Conservation (phyloP, 306 rosid genomes). For the Acmispon strigosus region DNA sequence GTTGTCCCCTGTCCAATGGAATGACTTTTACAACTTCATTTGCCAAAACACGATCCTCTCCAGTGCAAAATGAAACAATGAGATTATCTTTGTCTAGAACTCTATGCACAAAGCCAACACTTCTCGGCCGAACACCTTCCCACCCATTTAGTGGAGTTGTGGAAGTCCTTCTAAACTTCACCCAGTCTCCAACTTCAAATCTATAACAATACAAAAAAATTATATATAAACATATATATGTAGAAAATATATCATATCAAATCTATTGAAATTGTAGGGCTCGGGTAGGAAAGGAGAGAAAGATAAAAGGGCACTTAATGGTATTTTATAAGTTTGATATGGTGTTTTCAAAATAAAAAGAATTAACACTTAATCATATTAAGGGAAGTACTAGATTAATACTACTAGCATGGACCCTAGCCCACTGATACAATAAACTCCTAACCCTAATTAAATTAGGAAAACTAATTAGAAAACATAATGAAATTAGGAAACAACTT, state of each 20-base stretch:
- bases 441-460: too few relatives aligned
- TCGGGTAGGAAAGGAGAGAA: too few relatives aligned
- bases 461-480: too few relatives aligned
- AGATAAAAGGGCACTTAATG: too few relatives aligned
- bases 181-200: conserved; percentile 69
- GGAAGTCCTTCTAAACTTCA: conserved; percentile 56
- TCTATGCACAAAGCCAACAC: conserved; percentile 69
- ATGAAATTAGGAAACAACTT: too few relatives aligned
- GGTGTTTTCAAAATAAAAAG: not conserved
- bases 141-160: conserved; percentile 58
- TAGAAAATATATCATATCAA: not conserved
- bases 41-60: conserved; percentile 55
- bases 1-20: conserved; percentile 77
- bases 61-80: conserved; percentile 62
- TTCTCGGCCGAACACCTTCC: conserved; percentile 46
- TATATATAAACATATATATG: not conserved
- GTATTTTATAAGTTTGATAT: too few relatives aligned
- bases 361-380: not conserved
- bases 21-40: conserved; percentile 71
- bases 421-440: too few relatives aligned
- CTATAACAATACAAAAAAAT: conserved; percentile 23
- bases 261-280: not conserved
- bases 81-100: conserved; percentile 53
- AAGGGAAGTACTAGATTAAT: too few relatives aligned
- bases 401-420: too few relatives aligned